A percentile compares a stretch with the other conserved stretches of the same genome.
phyloP scores from a whole-genome alignment of 768 basidiomycete species.

The Tricholomella constricta region DNA sequence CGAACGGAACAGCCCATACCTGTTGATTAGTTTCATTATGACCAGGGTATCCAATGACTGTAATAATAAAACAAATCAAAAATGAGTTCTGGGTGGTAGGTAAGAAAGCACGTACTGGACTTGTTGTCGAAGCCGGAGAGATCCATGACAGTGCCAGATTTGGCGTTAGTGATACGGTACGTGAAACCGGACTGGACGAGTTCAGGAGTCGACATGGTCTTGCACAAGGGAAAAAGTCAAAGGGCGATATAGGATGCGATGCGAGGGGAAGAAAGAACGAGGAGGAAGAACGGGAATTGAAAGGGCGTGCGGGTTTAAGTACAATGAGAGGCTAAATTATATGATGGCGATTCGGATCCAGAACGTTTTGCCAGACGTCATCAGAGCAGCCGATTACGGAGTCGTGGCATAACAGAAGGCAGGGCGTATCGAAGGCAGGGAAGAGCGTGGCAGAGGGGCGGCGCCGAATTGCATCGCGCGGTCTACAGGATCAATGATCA shows the following conservation, averaged over 20 bases:
- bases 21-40: slow-evolving; percentile 51
- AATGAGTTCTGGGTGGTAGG: not conserved
- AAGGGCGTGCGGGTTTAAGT: slow-evolving; percentile 5
- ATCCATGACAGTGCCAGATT: slow-evolving; percentile 54
- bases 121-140: slow-evolving; percentile 54
- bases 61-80: not conserved
- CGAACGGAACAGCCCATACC: slow-evolving; percentile 27
- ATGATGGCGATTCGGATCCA: slow-evolving; percentile 10
- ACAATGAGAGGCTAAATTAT: slow-evolving; percentile 1
- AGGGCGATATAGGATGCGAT: not conserved
- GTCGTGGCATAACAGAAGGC: not conserved
- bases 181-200: slow-evolving; percentile 36
- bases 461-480: not conserved
- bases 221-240: not conserved
- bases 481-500: not conserved
- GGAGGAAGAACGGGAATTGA: not conserved
- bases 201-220: slow-evolving; percentile 19
- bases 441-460: not conserved
- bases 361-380: slow-evolving; percentile 3
- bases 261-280: not conserved
- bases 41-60: slow-evolving; percentile 51
- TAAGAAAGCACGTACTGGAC: slow-evolving; percentile 37
- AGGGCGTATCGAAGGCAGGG: not conserved
- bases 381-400: not conserved
- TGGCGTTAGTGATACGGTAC: slow-evolving; percentile 53